phyloP scores from a whole-genome alignment of 2,329 filamentous ascomycete species.

The Myriangium duriaei region DNA sequence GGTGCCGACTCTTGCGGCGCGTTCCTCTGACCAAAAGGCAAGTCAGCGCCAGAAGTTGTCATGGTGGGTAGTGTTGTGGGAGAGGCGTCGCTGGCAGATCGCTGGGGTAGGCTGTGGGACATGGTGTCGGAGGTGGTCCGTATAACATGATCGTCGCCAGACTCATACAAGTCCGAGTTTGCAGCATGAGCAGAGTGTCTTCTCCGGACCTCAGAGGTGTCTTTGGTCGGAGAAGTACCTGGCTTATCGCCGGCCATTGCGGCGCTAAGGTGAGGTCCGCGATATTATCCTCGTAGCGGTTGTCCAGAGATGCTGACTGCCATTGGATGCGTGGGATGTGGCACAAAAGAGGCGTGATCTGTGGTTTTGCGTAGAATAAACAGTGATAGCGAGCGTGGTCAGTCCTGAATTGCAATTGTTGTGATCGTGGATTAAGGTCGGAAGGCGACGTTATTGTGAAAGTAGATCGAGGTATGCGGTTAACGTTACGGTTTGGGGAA shows the following conservation, averaged over 20 bases:
- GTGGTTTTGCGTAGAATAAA: too few relatives aligned
- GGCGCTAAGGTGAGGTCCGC: conserved; percentile 1
- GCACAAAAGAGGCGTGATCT: too few relatives aligned
- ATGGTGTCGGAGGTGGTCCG: conserved; percentile 7
- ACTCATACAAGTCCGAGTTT: not conserved
- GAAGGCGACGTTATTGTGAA: too few relatives aligned
- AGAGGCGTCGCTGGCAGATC: conserved; percentile 6
- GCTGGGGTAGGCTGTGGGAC: conserved; percentile 2
- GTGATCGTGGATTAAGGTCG: too few relatives aligned
- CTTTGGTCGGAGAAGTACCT: conserved; percentile 10
- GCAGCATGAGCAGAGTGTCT: conserved; percentile 15
- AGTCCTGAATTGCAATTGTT: too few relatives aligned
- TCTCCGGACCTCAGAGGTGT: conserved; percentile 13
- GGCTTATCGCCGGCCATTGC: conserved; percentile 14
- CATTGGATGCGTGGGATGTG: too few relatives aligned
- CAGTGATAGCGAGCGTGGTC: too few relatives aligned
- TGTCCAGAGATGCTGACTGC: conserved; percentile 2
- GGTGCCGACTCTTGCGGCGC: conserved; percentile 11
- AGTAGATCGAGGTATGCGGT: too few relatives aligned
- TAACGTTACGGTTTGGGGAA: too few relatives aligned
- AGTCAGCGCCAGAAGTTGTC: conserved; percentile 11
- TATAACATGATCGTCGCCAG: conserved; percentile 9
- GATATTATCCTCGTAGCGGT: conserved; percentile 9
- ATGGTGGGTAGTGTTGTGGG: not conserved
- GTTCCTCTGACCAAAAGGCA: conserved; percentile 3